Conservation (phyloP, 192 early-diverging fungal genomes). For the Linderina pennispora region DNA sequence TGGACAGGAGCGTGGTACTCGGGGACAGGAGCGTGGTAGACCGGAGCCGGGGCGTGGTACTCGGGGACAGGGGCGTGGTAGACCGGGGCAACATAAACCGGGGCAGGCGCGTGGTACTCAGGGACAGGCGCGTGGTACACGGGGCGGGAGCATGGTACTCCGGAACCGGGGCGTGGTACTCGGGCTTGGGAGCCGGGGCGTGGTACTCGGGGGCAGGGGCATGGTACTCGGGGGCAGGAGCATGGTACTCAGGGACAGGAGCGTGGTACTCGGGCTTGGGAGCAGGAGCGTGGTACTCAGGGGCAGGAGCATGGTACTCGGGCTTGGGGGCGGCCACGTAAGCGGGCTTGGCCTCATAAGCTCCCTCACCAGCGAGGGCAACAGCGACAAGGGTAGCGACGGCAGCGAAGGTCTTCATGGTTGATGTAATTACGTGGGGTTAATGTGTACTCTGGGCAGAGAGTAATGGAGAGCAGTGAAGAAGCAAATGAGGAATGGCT, state of each 20-base stretch:
- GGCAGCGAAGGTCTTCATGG: constrained; percentile 31
- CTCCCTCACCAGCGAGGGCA: constrained; percentile 24
- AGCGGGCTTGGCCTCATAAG: constrained; percentile 14
- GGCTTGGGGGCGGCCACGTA: constrained; percentile 9
- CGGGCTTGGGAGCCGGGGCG: no score
- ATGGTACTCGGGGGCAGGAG: constrained; percentile 3
- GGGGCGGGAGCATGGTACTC: constrained; percentile 12
- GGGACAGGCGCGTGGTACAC: constrained; percentile 6
- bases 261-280: constrained; percentile 9
- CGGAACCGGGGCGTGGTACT: constrained; percentile 10
- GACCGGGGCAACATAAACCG: constrained; percentile 3
- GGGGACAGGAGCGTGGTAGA: constrained; percentile 1
- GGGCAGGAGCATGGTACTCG: constrained; percentile 8
- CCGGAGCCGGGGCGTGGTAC: constrained; percentile 9
- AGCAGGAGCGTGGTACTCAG: no score
- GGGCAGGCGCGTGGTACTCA: constrained; percentile 8
- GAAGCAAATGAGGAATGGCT: not conserved
- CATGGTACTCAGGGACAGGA: constrained; percentile 1
- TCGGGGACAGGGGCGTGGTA: no score
- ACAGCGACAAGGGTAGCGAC: constrained; percentile 19
- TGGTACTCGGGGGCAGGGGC: constrained; percentile 1
- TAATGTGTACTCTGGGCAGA: not conserved
- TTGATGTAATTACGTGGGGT: not conserved
- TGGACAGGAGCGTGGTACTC: not conserved
- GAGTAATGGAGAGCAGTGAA: constrained; percentile 3